Percentiles rank a stretch among this genome's conserved stretches.
Conservation (phyloP, 257 asterid species). For the Salvia rosmarinus region DNA sequence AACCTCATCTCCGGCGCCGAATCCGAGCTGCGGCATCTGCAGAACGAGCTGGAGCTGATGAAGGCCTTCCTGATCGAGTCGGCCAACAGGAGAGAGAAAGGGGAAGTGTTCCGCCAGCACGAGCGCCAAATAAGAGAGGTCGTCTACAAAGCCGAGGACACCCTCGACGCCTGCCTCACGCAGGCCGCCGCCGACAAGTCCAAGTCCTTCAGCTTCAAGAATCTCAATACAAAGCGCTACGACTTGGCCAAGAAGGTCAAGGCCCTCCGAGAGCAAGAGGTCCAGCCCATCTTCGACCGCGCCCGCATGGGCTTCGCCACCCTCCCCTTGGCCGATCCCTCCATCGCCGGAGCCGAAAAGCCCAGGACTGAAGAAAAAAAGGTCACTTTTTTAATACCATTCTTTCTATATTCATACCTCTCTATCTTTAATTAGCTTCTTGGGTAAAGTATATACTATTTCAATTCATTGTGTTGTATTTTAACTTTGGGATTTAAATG, state of each 20-base stretch:
- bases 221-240: not conserved
- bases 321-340: slow-evolving; percentile 18
- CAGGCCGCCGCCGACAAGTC: slow-evolving; percentile 28
- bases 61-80: slow-evolving; percentile 23
- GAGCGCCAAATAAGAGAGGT: slow-evolving; percentile 33
- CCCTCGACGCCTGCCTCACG: slow-evolving; percentile 33
- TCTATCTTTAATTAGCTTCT: too few relatives aligned
- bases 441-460: too few relatives aligned
- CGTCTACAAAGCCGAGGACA: slow-evolving; percentile 39
- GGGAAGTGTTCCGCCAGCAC: slow-evolving; percentile 14
- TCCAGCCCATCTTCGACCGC: slow-evolving; percentile 17
- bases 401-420: too few relatives aligned
- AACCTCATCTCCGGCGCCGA: slow-evolving; percentile 33
- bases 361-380: slow-evolving; percentile 18
- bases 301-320: slow-evolving; percentile 23
- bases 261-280: slow-evolving; percentile 28
- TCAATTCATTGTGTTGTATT: too few relatives aligned
- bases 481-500: too few relatives aligned
- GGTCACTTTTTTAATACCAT: not conserved
- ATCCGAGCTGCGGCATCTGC: slow-evolving; percentile 24
- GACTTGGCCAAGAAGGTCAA: slow-evolving; percentile 27
- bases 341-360: not conserved
- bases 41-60: slow-evolving; percentile 33
- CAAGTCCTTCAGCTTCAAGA: not conserved
- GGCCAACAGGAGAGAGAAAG: slow-evolving; percentile 30